These are phyloP conservation scores for Chernovozyma sophiae-reginae DNA, from an alignment of 1,139 yeast genomes.

Conservation along the genomic window DNA sequence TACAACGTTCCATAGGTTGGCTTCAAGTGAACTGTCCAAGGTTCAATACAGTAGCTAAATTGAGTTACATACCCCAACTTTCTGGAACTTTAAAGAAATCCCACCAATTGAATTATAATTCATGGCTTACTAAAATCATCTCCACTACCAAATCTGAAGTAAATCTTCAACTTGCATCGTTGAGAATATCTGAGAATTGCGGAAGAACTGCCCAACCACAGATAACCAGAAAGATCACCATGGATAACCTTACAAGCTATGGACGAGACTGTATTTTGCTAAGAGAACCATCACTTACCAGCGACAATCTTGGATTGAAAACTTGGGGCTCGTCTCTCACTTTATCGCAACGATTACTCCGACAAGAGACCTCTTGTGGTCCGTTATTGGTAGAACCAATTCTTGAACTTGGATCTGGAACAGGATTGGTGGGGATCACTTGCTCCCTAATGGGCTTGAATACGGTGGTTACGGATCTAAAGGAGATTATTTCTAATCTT, in stretches of 20 bases:
- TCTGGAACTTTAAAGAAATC: conserved; percentile 20
- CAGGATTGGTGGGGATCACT: conserved; percentile 83
- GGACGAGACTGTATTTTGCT: conserved; percentile 34
- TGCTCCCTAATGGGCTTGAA: conserved; percentile 48
- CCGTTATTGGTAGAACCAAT: conserved; percentile 35
- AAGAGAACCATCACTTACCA: conserved; percentile 81
- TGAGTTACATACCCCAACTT: conserved; percentile 25
- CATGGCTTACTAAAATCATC: conserved; percentile 65
- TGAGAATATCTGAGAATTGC: conserved; percentile 73
- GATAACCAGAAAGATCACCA: conserved; percentile 45
- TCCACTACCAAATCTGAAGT: conserved; percentile 35
- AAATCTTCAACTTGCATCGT: conserved; percentile 54
- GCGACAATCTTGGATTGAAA: conserved; percentile 83
- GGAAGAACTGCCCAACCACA: conserved; percentile 86
- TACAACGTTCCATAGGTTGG: conserved; percentile 27
- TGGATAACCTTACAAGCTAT: conserved; percentile 25
- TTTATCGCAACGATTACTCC: conserved; percentile 52
- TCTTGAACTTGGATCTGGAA: conserved; percentile 88
- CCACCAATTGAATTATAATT: conserved; percentile 28
- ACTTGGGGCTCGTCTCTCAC: conserved; percentile 94
- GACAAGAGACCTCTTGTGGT: conserved; percentile 7
- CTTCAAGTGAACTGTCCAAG: conserved; percentile 31
- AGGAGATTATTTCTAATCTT: conserved; percentile 71
- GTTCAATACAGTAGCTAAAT: conserved; percentile 19
- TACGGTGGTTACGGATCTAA: conserved; percentile 69